A percentile compares a stretch with the other conserved stretches of the same genome.
These are phyloP conservation scores for Powellomyces hirtus DNA, from an alignment of 192 early-diverging fungal species.

Conservation along the genomic window DNA sequence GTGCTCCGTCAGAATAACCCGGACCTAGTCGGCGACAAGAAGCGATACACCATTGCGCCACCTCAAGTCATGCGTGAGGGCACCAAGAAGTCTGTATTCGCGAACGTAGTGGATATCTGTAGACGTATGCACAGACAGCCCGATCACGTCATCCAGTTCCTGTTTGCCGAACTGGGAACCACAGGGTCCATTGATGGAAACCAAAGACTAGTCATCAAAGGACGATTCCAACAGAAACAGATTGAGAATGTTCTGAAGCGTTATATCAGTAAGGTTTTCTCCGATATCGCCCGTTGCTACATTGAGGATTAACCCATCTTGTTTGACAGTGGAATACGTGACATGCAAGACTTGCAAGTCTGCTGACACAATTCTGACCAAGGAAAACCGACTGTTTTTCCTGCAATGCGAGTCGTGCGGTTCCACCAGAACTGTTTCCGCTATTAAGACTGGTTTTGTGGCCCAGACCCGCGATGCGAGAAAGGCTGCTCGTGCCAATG, in stretches of 20 bases:
- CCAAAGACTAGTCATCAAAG: constrained; percentile 93
- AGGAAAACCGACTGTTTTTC: constrained; percentile 96
- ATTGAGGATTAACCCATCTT: not conserved
- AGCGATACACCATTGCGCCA: constrained; percentile 90
- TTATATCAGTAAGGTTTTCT: constrained; percentile 75
- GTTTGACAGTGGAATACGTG: constrained; percentile 82
- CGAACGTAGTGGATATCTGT: constrained; percentile 92
- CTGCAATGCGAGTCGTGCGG: constrained; percentile 96
- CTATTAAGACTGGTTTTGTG: constrained; percentile 97
- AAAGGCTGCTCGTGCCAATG: constrained; percentile 17
- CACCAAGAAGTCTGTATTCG: constrained; percentile 94
- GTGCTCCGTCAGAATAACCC: constrained; percentile 92
- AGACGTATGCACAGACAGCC: constrained; percentile 91
- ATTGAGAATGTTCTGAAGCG: constrained; percentile 96
- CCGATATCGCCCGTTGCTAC: not conserved
- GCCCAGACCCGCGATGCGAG: constrained; percentile 54
- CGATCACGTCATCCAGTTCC: constrained; percentile 96
- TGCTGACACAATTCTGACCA: constrained; percentile 87
- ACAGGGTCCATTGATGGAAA: constrained; percentile 90
- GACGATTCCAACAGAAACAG: constrained; percentile 97
- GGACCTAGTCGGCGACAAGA: constrained; percentile 88
- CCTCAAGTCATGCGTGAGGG: constrained; percentile 90
- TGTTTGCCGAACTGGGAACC: constrained; percentile 99
- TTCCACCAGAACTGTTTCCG: constrained; percentile 87
- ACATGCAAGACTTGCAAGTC: constrained; percentile 99